Conservation (phyloP, 1,139 yeast species). For the Candida mesenterica region DNA sequence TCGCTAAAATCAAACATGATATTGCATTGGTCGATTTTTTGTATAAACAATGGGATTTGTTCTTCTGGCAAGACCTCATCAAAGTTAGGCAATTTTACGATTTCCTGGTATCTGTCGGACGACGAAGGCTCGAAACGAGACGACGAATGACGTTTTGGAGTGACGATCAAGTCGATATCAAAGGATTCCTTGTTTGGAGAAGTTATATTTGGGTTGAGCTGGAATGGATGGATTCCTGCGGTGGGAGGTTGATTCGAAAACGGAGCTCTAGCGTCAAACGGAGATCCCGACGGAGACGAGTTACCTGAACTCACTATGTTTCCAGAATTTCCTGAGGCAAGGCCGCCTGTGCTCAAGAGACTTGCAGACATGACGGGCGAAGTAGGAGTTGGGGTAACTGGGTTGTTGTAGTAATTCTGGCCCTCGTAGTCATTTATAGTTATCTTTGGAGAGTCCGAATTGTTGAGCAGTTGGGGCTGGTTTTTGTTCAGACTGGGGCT, state of each 20-base stretch:
- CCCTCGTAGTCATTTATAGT: conserved; percentile 22
- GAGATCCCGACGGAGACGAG: conserved; percentile 11
- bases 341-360: conserved; percentile 2
- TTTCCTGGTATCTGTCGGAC: conserved; percentile 59
- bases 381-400: conserved; percentile 35
- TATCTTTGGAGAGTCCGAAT: conserved; percentile 28
- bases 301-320: conserved; percentile 1
- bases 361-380: conserved; percentile 21
- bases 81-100: conserved; percentile 80
- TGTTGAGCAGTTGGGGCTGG: conserved; percentile 12
- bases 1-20: conserved; percentile 91
- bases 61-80: conserved; percentile 89
- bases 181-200: conserved; percentile 45
- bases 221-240: conserved; percentile 26
- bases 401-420: conserved; percentile 17
- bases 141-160: conserved; percentile 93
- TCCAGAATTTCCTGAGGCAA: conserved; percentile 3
- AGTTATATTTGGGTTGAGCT: conserved; percentile 40
- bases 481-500: neutral
- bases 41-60: conserved; percentile 76
- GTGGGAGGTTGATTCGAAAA: conserved; percentile 12
- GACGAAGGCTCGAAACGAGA: conserved; percentile 85
- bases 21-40: conserved; percentile 92
- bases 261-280: conserved; percentile 18
- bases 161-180: conserved; percentile 46